Evolutionary conservation across 306 rosid genomes (phyloP), one percentile per base, ranked within the genome.

Genomic region (Myrica gale): DNA sequence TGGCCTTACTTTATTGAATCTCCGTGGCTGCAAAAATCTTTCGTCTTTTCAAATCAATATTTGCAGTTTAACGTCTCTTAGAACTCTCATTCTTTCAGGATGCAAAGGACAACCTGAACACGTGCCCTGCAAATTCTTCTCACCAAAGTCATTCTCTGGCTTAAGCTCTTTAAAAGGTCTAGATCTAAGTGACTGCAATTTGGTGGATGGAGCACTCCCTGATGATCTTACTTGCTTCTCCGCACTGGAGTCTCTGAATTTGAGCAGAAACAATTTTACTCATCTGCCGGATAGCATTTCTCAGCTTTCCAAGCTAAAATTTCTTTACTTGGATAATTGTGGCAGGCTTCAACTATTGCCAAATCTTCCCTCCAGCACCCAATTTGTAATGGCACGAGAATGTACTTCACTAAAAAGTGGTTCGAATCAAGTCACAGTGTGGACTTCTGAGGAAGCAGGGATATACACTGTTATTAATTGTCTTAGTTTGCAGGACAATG

Each of bases 161-260:
- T 48, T 81, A n/a, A 53, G 71, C 41, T 32, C 69, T 0, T 68
- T 73, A 20, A 21, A 9, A 42, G 32, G 0, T 23, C 50, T 82
- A 15, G 75, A 77, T 68, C 60, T 82, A 17, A 58, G 82, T 53
- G 11, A 68, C 37, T 77, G 82, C 60, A 43, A 68, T 73, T 68
- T 82, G 54, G 10, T 9, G 44, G 65, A 68, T 17, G 47, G 46
- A 57, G 63, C 55, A 12, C 45, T 82, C 55, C 79, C 73, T 8
- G 2, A 7, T 0, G 69, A 73, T 60, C 69, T 82, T 3, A 7
- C 17, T n/a, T 15, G 46, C 53, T 50, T 82, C 77, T 68, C 79
- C 3, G 77, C 61, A 0, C 32, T 82, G 61, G 52, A 68, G 47
- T 72, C 7, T 11, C 44, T 77, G 19, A 57, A 42, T 15, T 48